phyloP scores from a whole-genome alignment of 345 rosid genomes.

The Raphanus sativus region DNA sequence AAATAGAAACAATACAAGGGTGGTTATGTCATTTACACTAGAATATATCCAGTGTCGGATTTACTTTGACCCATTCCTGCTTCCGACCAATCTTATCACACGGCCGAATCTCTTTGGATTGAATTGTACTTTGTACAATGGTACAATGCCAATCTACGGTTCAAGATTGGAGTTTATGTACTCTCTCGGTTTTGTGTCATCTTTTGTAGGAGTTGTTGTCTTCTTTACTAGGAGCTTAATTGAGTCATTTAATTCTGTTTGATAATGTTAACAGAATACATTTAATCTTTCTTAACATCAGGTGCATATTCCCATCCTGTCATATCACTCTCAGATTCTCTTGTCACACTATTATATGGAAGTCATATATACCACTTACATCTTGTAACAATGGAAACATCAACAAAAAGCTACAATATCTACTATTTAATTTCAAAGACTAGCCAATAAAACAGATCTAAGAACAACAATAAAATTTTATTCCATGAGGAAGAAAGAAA shows the following conservation, averaged over 20 bases:
- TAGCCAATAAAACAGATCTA: conserved; percentile 11
- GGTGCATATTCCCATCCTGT: neutral
- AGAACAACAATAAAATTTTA: neutral
- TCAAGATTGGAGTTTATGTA: neutral
- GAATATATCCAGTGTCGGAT: conserved; percentile 9
- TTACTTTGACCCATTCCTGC: conserved; percentile 27
- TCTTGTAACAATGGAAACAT: neutral
- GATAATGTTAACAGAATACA: neutral
- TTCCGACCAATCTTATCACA: conserved; percentile 25
- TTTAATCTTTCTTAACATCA: neutral
- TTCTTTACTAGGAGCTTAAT: neutral
- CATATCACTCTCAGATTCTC: conserved; percentile 1
- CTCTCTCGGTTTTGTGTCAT: neutral
- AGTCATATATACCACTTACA: neutral
- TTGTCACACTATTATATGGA: neutral
- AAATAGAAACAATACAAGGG: conserved; percentile 4
- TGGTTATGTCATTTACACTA: neutral
- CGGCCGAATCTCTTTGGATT: neutral
- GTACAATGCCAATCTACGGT: neutral
- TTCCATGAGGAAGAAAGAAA: conserved; percentile 18
- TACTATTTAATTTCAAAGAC: neutral
- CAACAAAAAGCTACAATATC: neutral
- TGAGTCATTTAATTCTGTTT: neutral
- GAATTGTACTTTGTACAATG: neutral
- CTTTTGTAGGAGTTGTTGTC: conserved; percentile 18